These are phyloP conservation scores for Brassica juncea DNA, from an alignment of 345 rosid genomes.

Conservation along the genomic window DNA sequence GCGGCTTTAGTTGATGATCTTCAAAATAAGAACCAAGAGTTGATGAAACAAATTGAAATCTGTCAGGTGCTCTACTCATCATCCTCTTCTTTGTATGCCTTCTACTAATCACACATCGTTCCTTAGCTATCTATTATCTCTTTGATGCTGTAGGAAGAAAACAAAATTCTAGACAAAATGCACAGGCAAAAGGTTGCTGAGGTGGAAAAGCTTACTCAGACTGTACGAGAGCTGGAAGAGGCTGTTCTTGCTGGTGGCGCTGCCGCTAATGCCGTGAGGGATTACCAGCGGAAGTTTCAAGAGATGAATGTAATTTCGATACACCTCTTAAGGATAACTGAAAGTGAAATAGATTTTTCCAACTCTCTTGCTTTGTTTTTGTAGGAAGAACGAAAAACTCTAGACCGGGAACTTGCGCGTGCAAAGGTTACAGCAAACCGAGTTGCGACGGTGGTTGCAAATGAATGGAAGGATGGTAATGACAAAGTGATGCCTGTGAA, in stretches of 20 bases:
- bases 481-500: constrained; percentile 99
- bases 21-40: constrained; percentile 91
- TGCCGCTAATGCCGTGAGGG: constrained; percentile 98
- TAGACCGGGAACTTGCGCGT: constrained; percentile 95
- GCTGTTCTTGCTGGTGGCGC: constrained; percentile 99
- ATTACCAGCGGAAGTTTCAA: constrained; percentile 96
- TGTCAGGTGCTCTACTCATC: constrained; percentile 68
- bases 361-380: constrained; percentile 10
- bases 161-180: constrained; percentile 94
- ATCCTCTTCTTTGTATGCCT: background rate
- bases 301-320: constrained; percentile 82
- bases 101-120: background rate
- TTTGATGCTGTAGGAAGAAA: constrained; percentile 67
- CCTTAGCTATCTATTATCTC: no score
- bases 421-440: constrained; percentile 98
- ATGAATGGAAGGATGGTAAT: constrained; percentile 98
- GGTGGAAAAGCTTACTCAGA: constrained; percentile 97
- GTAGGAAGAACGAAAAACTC: constrained; percentile 95
- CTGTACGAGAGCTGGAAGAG: constrained; percentile 95
- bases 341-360: background rate
- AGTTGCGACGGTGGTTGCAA: constrained; percentile 96
- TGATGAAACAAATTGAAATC: constrained; percentile 46
- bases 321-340: background rate
- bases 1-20: constrained; percentile 99
- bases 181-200: constrained; percentile 96